Evolutionary conservation across 1,284 basidiomycete genomes (phyloP), one percentile per base, ranked within the genome.

Genomic region (Moesziomyces aphidis): DNA sequence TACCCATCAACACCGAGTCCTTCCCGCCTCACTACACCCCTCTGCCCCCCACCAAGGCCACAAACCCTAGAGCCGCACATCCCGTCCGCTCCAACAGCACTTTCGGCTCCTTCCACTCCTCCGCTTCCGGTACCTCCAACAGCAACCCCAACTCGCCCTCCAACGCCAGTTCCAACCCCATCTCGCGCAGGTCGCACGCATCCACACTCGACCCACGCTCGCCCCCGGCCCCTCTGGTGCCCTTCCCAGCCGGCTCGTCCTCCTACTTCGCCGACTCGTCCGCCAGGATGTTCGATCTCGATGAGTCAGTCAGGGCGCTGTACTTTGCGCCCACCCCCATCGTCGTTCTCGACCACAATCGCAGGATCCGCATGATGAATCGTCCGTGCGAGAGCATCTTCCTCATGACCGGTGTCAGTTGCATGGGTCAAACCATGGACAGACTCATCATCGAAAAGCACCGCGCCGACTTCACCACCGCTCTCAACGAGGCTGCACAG

Each of bases 261-360:
- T 61, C 71, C 36, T 65, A 68, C 45, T 73, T 59, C 31, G 36
- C 52, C 55, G 49, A 53, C 11, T 67, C 71, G 5, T 73, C 64
- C 44, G 58, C 53, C 55, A 72, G 39, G 7, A 81, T 81, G 80
- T 77, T 81, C n/a, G 79, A 80, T 50, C 70, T 80, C n/a, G 80
- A 82, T 51, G 80, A 82, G 61, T 77, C 79, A 34, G 69, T 82
- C 21, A 61, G 79, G 46, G 80, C 80, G 47, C 64, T 82, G 51
- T 82, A 82, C 61, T 82, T 82, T 68, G 78, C 80, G 49, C 80
- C 80, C 36, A 61, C 72, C 13, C 79, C 80, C n/a, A 69, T 80
- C 34, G 47, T 80, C 48, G 80, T 82, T 11, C 68, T 82, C 43
- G 80, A 82, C 48, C 58, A 71, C 43, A 79, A 73, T 43, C 55